Evolutionary conservation across 2,329 filamentous ascomycete species (phyloP), one percentile per base, ranked within the genome.

Genomic region (Verticillium zaregamsianum): DNA sequence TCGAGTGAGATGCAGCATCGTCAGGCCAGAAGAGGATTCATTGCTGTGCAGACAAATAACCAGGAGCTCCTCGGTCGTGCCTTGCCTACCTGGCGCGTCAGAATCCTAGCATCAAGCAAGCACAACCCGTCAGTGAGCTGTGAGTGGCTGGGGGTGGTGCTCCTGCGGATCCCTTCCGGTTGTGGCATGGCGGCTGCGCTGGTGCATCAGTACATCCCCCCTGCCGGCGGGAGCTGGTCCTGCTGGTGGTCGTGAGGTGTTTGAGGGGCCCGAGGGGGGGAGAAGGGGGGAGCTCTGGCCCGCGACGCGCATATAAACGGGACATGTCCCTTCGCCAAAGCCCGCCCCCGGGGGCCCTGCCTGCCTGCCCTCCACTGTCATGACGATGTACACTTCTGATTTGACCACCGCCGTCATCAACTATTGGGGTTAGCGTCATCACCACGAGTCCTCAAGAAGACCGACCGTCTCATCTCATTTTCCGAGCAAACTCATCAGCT

Each of bases 271-370:
- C 23, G 45, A 28, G 58, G 25, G 49, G 25, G 49, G 49, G 31
- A 60, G 56, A 58, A 25, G 61, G 60, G 28, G 54, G 58, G 55
- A 65, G 63, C 64, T 63, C 60, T 62, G 61, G 64, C 68, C 66
- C 68, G 68, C 67, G 68, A 73, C 72, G 72, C 73, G 76, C 78
- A 81, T 80, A 81, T 81, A 81, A 81, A 81, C 78, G 76, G 68
- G 25, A 52, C 45, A 52, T 52, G 23, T 52, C 45, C 45, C 45
- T 52, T 52, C 45, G 45, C 49, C 52, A 61, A 59, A 58, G 20
- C 5, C 8, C 39, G 14, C n/a, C 45, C 45, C 45, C 20, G 45
- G 45, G 20, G n/a, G 20, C 45, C 45, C 45, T 52, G 45, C 45
- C 39, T 23, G 39, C 39, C 45, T 23, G 45, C 20, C 45, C 45